Evolutionary conservation across 1,284 basidiomycete species (phyloP), one percentile per base, ranked within the genome.

Genomic region (Clitocybe nebularis): DNA sequence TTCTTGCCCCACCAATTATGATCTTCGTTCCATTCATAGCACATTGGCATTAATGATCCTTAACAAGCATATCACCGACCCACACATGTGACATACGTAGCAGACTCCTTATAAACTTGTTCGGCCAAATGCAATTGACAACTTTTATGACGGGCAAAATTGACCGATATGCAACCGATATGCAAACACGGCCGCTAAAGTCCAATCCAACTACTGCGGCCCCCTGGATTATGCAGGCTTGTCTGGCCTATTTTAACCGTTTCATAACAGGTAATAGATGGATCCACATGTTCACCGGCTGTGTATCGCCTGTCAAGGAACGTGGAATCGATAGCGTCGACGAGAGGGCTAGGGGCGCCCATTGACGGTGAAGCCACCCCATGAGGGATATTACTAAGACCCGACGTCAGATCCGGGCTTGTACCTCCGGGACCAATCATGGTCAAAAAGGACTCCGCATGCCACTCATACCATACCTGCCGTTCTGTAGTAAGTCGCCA

Each of bases 401-500:
- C 61, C 10, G 60, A 60, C 34, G 52, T 40, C 21, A 39, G 46
- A 5, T 44, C 34, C 13, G 39, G 39, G 37, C 19, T 48, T 41
- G 41, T 39, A 37, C 59, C 43, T 34, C 55, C 6, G 13, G 24
- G 51, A 26, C 51, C 52, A 35, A 61, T 62, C n/a, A 84, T 69
- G 5, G 84, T 79, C 29, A 98, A 71, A 69, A 89, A 98, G 2
- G 86, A 84, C 57, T 98, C 93, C 0, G 92, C 93, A 56, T 85
- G 84, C 96, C 96, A 99, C 65, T 99, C 96, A 67, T 98, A 99
- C 96, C 96, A 99, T 5, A 99, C 92, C 55, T 88, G 81, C 22
- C 83, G 78, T 47, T 84, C 75, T 60, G 89, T 89, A 1, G 93
- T 93, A 45, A 97, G 67, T 21, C 96, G 82, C 95, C 96, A 99